A percentile compares a stretch with the other conserved stretches of the same genome.
phyloP scores from a whole-genome alignment of 306 rosid genomes.

The Lathyrus tuberosus region DNA sequence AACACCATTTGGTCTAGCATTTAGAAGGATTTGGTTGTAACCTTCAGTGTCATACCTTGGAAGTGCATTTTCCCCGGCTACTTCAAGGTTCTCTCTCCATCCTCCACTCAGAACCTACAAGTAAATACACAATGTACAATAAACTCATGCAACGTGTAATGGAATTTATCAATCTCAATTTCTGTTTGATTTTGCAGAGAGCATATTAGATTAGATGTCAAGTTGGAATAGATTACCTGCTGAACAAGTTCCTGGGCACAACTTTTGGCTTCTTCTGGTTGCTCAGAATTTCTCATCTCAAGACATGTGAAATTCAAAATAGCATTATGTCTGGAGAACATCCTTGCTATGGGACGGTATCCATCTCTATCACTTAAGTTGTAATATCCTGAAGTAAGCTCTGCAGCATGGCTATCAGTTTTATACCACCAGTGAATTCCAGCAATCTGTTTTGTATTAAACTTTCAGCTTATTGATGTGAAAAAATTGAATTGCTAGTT shows the following conservation, averaged over 20 bases:
- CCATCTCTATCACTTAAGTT: constrained; percentile 79
- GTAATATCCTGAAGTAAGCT: constrained; percentile 90
- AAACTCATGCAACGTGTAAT: neutral
- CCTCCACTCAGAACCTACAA: constrained; percentile 67
- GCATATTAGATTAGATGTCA: neutral
- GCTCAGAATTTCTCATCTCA: constrained; percentile 87
- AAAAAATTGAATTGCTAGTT: neutral
- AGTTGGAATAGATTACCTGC: constrained; percentile 53
- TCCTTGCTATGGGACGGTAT: constrained; percentile 83
- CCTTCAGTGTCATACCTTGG: constrained; percentile 60
- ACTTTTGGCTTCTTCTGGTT: constrained; percentile 56
- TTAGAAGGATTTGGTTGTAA: constrained; percentile 72
- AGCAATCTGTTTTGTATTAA: constrained; percentile 61
- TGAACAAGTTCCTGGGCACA: constrained; percentile 84
- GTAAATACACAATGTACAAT: neutral
- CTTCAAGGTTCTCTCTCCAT: constrained; percentile 75
- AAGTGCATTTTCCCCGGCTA: constrained; percentile 96
- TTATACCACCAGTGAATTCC: constrained; percentile 98
- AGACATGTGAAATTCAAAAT: constrained; percentile 85
- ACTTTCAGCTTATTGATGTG: constrained; percentile 15
- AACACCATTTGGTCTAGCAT: constrained; percentile 77
- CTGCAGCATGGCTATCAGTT: constrained; percentile 76
- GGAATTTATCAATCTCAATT: constrained; percentile 19
- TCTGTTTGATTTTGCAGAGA: neutral
- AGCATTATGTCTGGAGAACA: constrained; percentile 72